These are phyloP conservation scores for Medicago lupulina DNA, from an alignment of 306 rosid species.

Conservation along the genomic window DNA sequence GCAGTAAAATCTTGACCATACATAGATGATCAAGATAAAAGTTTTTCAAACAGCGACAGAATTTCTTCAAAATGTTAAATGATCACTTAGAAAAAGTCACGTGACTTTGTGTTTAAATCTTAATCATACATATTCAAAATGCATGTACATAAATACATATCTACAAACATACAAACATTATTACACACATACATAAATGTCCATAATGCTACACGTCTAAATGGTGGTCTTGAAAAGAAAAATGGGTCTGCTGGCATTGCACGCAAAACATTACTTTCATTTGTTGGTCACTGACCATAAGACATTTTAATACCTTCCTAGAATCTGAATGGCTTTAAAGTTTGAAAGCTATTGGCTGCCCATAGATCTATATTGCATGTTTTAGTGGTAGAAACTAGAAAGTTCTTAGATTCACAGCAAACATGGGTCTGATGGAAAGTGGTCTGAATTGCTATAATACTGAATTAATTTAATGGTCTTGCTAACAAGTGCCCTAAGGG, in stretches of 20 bases:
- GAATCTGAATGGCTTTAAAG: slow-evolving; percentile 15
- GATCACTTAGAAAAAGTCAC: slow-evolving; percentile 1
- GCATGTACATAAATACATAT: neutral
- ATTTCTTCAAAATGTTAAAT: neutral
- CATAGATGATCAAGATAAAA: slow-evolving; percentile 6
- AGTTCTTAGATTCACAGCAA: slow-evolving; percentile 26
- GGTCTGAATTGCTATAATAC: neutral
- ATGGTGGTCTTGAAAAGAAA: slow-evolving; percentile 5
- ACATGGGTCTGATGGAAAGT: slow-evolving; percentile 4
- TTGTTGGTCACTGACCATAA: slow-evolving; percentile 16
- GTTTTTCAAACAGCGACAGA: neutral
- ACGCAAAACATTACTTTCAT: neutral
- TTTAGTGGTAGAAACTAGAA: slow-evolving; percentile 21
- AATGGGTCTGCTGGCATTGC: slow-evolving; percentile 14
- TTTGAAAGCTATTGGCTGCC: slow-evolving; percentile 2
- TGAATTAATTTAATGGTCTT: neutral
- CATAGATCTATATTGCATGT: slow-evolving; percentile 18
- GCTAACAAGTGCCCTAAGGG: neutral
- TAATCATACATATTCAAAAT: neutral
- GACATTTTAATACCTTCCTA: neutral
- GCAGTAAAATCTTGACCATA: neutral
- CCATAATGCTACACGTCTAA: slow-evolving; percentile 11
- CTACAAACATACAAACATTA: neutral
- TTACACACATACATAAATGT: neutral
- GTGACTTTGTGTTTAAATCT: neutral